Evolutionary conservation across 1,139 yeast species (phyloP).

Genomic region (Pichia sp.): DNA sequence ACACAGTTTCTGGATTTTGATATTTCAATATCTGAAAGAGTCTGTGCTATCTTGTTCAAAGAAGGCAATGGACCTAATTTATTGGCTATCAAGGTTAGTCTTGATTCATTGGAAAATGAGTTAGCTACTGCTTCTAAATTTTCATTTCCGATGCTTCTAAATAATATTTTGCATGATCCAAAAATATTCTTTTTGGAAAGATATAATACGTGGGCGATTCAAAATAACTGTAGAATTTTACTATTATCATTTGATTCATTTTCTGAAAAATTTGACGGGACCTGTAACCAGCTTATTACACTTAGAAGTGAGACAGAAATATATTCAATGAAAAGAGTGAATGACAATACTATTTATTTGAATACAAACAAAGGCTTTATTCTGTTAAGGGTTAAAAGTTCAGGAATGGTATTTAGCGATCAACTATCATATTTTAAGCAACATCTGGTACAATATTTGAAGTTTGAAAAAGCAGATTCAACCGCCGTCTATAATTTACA

Average conservation of each 20-base stretch:
- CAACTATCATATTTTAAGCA: slow-evolving; percentile 34
- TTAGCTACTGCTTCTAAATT: no score
- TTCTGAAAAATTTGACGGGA: background rate
- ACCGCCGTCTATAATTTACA: slow-evolving; percentile 50
- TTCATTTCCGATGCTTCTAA: no score
- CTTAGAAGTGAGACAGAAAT: slow-evolving; percentile 6
- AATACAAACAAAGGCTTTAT: slow-evolving; percentile 61
- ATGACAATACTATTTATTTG: slow-evolving; percentile 32
- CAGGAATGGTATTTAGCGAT: slow-evolving; percentile 3
- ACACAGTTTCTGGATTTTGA: slow-evolving; percentile 6
- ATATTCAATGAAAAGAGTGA: slow-evolving; percentile 1
- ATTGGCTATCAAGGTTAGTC: no score
- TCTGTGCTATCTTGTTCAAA: no score
- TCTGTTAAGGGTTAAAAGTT: slow-evolving; percentile 38
- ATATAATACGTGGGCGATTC: no score
- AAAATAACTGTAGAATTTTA: no score
- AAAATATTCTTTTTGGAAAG: no score
- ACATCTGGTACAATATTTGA: slow-evolving; percentile 76
- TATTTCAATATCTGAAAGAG: no score
- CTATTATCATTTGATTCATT: slow-evolving; percentile 1
- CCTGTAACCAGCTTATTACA: slow-evolving; percentile 9
- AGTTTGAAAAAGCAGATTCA: slow-evolving; percentile 41
- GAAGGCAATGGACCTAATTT: no score
- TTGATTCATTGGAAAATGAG: no score
- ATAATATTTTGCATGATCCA: no score